phyloP scores from a whole-genome alignment of 1,139 yeast species.

The Ogataea hybrid region DNA sequence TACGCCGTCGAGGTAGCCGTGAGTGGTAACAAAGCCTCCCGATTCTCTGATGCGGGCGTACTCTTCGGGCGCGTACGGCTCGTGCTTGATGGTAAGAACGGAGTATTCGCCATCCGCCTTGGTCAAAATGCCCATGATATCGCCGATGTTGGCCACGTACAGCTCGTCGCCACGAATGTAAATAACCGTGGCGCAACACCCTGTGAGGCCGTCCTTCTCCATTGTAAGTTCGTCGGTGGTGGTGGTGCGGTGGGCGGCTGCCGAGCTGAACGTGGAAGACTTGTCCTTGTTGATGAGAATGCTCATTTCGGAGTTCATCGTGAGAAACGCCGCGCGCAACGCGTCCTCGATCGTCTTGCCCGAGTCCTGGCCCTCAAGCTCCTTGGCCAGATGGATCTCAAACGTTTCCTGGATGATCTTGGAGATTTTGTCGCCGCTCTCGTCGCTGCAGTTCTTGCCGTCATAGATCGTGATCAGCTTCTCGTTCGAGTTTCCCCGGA shows the following conservation, averaged over 20 bases:
- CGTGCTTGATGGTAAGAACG: slow-evolving; percentile 74
- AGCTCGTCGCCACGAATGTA: slow-evolving; percentile 70
- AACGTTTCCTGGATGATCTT: slow-evolving; percentile 72
- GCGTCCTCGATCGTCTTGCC: slow-evolving; percentile 62
- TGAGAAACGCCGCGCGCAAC: slow-evolving; percentile 73
- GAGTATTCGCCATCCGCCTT: slow-evolving; percentile 78
- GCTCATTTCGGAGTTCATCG: slow-evolving; percentile 80
- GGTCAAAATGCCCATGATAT: slow-evolving; percentile 77
- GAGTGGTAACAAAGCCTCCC: slow-evolving; percentile 87
- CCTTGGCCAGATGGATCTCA: slow-evolving; percentile 60
- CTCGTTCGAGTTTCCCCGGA: slow-evolving; percentile 75
- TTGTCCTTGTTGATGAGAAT: slow-evolving; percentile 32
- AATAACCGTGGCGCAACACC: slow-evolving; percentile 80
- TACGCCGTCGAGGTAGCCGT: slow-evolving; percentile 82
- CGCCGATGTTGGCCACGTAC: slow-evolving; percentile 90
- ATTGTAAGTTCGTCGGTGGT: slow-evolving; percentile 38
- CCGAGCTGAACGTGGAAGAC: slow-evolving; percentile 33
- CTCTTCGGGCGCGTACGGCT: slow-evolving; percentile 77
- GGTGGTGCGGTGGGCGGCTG: slow-evolving; percentile 35
- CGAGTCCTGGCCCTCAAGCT: slow-evolving; percentile 50
- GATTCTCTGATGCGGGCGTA: slow-evolving; percentile 85
- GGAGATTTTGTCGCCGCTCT: slow-evolving; percentile 68
- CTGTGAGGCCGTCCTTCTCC: slow-evolving; percentile 72
- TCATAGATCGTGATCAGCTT: slow-evolving; percentile 82
- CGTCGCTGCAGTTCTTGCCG: slow-evolving; percentile 60